Base-by-base conservation (phyloP, 306 rosid species). In the barrel medic (Medicago truncatula) region DNA sequence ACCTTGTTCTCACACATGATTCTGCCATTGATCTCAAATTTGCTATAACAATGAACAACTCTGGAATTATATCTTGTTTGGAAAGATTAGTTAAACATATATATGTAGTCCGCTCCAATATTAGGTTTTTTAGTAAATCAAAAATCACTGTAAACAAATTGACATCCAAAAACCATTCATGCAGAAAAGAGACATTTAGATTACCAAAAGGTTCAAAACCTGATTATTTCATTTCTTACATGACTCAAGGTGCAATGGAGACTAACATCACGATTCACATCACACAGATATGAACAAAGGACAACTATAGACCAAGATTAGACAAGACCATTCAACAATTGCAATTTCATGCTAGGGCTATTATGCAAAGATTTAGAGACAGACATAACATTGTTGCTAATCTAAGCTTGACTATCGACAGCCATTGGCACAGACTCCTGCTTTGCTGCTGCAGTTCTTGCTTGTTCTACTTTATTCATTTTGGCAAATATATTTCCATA, bases 401-500 rank as follows among this genome's bases (percentile, higher is more conserved):
- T 52, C 73, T 67, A 85, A 2, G 93, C 96, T 80, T 80, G 81
- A 69, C 97, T 86, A 23, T 89, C 90, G 16, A 87, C 73, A 5
- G 85, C 47, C 91, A 84, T 82, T 36, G 95, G 87, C 67, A 79
- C 86, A 18, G 91, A 36, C n/a, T 84, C 92, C 68, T 82, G 85
- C 11, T 88, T 79, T 23, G 34, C 76, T 31, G 70, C 72, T 67
- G 76, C 59, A 20, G 74, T 72, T 83, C 82, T 83, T 66, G 84
- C 77, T 67, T 82, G 86, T 50, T 85, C 88, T 17, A 79, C 1
- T 56, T 81, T 88, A 74, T 68, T 88, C 96, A 91, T 85, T 74
- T 92, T 92, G 0, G 98, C 96, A 79, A 92, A 92, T 77, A 95
- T 95, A 78, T 71, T 88, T 41, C 97, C 96, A 10, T 95, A 95